Evolutionary conservation across 768 basidiomycete species (phyloP), one percentile per base, ranked within the genome.

Genomic region (Dendrothele bispora): DNA sequence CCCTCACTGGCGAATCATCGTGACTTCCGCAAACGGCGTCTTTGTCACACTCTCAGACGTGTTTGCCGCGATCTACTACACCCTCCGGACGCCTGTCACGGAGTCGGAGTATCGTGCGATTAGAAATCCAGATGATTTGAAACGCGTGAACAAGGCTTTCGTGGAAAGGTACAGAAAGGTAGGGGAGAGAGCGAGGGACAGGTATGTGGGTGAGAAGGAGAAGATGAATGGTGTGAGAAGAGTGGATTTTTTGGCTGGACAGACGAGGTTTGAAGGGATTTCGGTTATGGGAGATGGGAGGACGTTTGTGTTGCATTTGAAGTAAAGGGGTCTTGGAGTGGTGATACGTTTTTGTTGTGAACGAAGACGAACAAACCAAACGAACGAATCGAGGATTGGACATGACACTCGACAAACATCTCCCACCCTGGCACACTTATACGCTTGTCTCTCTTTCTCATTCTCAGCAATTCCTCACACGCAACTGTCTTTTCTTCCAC

Each of bases 211-310:
- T 21, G 68, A 66, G 29, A 51, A 58, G 20, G 80, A 82, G 61
- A 66, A 68, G 51, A 54, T 54, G 8, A 75, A 75, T 55, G 79
- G 78, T 0, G 52, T 83, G 15, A 80, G 75, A 57, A 62, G 79
- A 40, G 70, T 83, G 0, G 82, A 84, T 58, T 82, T 80, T 53
- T 60, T 84, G 42, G 57, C 64, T 38, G 69, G 62, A 28, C 63
- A 59, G 11, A 69, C 63, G 8, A 56, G 50, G 21, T 78, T 80
- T 58, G 61, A 58, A 56, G 79, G 78, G 22, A 47, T 80, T 22
- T 12, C 50, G 30, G n/a, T n/a, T n/a, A n/a, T n/a, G n/a, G n/a
- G n/a, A n/a, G n/a, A n/a, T n/a, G n/a, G n/a, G n/a, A n/a, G n/a
- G n/a, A n/a, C n/a, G n/a, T n/a, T n/a, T n/a, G n/a, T n/a, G n/a